Conservation (phyloP, 2,329 filamentous ascomycete species). For the Claviceps arundinis region DNA sequence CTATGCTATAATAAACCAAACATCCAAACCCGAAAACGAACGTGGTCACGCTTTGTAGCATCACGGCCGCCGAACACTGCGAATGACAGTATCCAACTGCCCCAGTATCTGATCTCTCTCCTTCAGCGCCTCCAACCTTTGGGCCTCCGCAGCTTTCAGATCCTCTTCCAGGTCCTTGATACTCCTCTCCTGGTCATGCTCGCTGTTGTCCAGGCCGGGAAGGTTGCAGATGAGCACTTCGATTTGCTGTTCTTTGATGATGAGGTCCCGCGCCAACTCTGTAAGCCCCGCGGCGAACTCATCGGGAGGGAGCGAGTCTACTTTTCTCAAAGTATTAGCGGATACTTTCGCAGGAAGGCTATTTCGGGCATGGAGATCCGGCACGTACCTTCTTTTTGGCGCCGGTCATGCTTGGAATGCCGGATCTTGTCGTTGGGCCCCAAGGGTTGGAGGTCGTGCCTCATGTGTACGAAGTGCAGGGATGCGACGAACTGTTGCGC, state of each 20-base stretch:
- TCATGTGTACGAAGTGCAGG: conserved; percentile 51
- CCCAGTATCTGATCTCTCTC: conserved; percentile 49
- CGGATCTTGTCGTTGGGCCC: conserved; percentile 44
- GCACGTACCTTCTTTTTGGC: conserved; percentile 34
- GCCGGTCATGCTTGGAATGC: conserved; percentile 41
- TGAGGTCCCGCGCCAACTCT: conserved; percentile 63
- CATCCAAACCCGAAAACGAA: neutral
- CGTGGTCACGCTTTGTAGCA: neutral
- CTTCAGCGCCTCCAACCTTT: conserved; percentile 48
- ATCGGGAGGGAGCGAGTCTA: conserved; percentile 48
- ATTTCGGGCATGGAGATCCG: neutral
- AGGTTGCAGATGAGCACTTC: conserved; percentile 62
- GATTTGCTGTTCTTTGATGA: conserved; percentile 72
- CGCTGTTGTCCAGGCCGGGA: conserved; percentile 66
- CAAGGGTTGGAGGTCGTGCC: conserved; percentile 53
- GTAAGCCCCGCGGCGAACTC: conserved; percentile 54
- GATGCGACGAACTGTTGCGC: conserved; percentile 56
- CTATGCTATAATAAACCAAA: conserved; percentile 9
- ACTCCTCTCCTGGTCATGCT: conserved; percentile 58
- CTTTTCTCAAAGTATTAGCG: conserved; percentile 18
- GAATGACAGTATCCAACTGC: conserved; percentile 47
- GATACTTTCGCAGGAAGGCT: neutral
- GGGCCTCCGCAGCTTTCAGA: conserved; percentile 47
- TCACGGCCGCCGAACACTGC: conserved; percentile 45
- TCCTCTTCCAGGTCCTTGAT: conserved; percentile 54